These are phyloP conservation scores for Pluteus cervinus DNA, from an alignment of 768 basidiomycete genomes.

Conservation along the genomic window DNA sequence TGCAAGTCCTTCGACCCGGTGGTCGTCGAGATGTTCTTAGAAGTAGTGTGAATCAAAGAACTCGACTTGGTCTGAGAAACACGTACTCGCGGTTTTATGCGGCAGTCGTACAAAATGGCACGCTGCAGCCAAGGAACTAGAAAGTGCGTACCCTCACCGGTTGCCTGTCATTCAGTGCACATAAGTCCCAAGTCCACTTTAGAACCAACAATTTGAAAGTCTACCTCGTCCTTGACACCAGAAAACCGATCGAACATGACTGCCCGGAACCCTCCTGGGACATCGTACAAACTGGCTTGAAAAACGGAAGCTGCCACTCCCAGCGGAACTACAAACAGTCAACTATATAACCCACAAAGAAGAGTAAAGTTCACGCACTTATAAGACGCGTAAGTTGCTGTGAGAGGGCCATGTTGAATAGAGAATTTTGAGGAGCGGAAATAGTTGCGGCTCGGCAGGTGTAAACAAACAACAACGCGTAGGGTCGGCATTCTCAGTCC, in stretches of 20 bases:
- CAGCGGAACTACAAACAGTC: slow-evolving; percentile 33
- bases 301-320: slow-evolving; percentile 37
- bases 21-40: slow-evolving; percentile 94
- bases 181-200: slow-evolving; percentile 6
- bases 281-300: slow-evolving; percentile 58
- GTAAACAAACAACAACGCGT: slow-evolving; percentile 9
- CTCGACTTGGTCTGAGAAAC: neutral
- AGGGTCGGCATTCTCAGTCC: slow-evolving; percentile 7
- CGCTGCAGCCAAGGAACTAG: slow-evolving; percentile 93
- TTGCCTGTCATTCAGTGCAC: slow-evolving; percentile 50
- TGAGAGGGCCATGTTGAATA: slow-evolving; percentile 41
- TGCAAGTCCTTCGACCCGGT: slow-evolving; percentile 98
- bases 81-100: slow-evolving; percentile 90
- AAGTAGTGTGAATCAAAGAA: slow-evolving; percentile 6
- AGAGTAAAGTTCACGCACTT: slow-evolving; percentile 25
- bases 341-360: neutral
- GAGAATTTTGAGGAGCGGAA: slow-evolving; percentile 5
- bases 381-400: slow-evolving; percentile 36
- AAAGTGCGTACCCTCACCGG: slow-evolving; percentile 93
- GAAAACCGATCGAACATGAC: slow-evolving; percentile 99
- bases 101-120: slow-evolving; percentile 95
- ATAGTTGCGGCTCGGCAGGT: slow-evolving; percentile 6
- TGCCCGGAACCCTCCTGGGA: slow-evolving; percentile 88
- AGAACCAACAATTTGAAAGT: slow-evolving; percentile 9
- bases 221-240: slow-evolving; percentile 77